Percentiles rank a stretch among this genome's conserved stretches.
phyloP scores from a whole-genome alignment of 2,329 filamentous ascomycete species.

The Plenodomus biglobosus region DNA sequence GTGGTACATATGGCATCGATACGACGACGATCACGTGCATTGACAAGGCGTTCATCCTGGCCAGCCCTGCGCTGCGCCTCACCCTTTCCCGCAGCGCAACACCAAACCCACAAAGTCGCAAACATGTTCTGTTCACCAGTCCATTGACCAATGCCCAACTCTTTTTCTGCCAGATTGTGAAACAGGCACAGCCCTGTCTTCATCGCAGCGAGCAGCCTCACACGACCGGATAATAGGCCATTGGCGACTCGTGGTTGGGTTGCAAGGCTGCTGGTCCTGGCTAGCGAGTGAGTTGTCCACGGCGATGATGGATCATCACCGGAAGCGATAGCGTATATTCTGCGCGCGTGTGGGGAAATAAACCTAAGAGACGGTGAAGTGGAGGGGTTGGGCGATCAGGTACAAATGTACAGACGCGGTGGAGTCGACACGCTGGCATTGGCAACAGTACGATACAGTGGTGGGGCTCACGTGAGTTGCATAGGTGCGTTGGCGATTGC shows the following conservation, averaged over 20 bases:
- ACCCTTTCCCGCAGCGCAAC: constrained; percentile 6
- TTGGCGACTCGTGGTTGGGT: constrained; percentile 1
- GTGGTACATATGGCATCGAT: background rate
- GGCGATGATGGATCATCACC: background rate
- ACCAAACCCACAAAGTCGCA: constrained; percentile 10
- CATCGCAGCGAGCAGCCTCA: background rate
- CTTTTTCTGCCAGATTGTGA: constrained; percentile 31
- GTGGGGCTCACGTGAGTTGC: background rate
- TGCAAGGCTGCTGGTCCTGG: background rate
- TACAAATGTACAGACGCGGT: background rate
- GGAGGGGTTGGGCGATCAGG: background rate
- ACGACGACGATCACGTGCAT: background rate
- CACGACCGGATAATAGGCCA: constrained; percentile 1
- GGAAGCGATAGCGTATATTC: background rate
- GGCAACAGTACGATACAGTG: background rate
- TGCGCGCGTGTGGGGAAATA: background rate
- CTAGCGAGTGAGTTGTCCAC: background rate
- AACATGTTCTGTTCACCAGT: constrained; percentile 8
- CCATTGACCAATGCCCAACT: constrained; percentile 18
- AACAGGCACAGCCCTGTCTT: constrained; percentile 28
- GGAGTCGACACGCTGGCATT: constrained; percentile 10
- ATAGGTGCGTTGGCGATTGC: background rate
- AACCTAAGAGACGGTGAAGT: background rate
- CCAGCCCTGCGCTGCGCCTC: constrained; percentile 16
- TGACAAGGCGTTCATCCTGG: constrained; percentile 1